Base-by-base conservation (phyloP, 208 protist genomes). In the Ichthyophonus hoferi region DNA sequence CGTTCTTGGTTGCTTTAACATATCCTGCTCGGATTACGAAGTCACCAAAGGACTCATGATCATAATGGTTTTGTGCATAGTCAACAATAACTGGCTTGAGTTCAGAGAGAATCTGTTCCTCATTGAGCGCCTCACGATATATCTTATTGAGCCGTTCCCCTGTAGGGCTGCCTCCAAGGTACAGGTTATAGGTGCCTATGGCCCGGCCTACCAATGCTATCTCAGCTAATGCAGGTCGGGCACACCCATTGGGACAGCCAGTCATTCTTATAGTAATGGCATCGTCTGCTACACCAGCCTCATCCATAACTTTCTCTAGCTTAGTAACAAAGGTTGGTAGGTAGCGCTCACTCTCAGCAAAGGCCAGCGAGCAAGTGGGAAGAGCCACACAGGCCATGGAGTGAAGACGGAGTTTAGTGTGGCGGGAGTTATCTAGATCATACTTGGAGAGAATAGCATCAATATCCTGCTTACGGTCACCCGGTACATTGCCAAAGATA, bases 311-410 rank as follows among this genome's bases (percentile, higher is more conserved):
- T 33, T 37, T 58, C 39, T 93, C 90, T 0, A 93, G 39, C 3
- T 58, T 41, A 1, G 7, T 42, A 34, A 93, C 34, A 1, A 93
- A 79, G 34, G 34, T 40, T 12, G 92, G 92, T 24, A 93, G 77
- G 76, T 93, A 93, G 12, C 92, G 83, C 83, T 93, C 92, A 77
- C 35, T 81, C 91, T 93, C 92, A 1, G 92, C 88, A 41, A 93
- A 81, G 2, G 92, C 92, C 1, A 93, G 77, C 1, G 78, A 67
- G 58, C 92, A 93, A 2, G 92, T 93, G 17, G 92, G 92, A 41
- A 93, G 81, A n/a, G 92, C 92, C 1, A 93, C 91, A 77, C 92
- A 93, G 3, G 92, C 92, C 84, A 93, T 91, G 24, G 92, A 90
- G 58, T 92, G 90, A 39, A 92, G 79, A 1, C 90, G 42, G 40